A percentile compares a stretch with the other conserved stretches of the same genome.
Conservation (phyloP, 805 yeast species). For the Myxozyma neotropica region DNA sequence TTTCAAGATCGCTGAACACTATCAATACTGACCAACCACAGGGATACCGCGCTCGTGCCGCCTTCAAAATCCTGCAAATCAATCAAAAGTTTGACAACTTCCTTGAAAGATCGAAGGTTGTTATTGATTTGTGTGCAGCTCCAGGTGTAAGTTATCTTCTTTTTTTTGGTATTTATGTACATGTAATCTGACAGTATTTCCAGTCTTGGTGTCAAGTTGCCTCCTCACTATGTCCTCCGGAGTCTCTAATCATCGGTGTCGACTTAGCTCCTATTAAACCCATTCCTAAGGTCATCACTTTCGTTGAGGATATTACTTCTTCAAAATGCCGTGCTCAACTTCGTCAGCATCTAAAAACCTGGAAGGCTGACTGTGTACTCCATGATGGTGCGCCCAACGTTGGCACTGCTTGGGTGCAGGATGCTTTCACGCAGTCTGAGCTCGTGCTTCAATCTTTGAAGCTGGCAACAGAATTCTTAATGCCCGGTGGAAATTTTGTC, state of each 20-base stretch:
- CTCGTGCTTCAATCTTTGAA: constrained; percentile 90
- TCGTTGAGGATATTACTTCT: constrained; percentile 96
- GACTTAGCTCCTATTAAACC: constrained; percentile 97
- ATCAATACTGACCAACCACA: constrained; percentile 19
- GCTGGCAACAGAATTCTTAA: constrained; percentile 89
- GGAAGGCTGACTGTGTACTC: constrained; percentile 92
- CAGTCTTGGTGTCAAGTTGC: constrained; percentile 98
- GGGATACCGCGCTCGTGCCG: constrained; percentile 98
- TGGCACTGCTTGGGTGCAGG: constrained; percentile 99
- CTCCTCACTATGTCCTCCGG: constrained; percentile 85
- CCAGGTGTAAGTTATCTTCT: constrained; percentile 61
- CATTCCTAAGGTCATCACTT: constrained; percentile 91
- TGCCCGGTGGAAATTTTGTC: constrained; percentile 91
- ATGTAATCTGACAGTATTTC: not conserved
- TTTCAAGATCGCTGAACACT: not conserved
- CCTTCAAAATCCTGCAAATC: constrained; percentile 91
- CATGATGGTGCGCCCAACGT: constrained; percentile 99
- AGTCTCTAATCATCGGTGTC: constrained; percentile 95
- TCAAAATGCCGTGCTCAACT: constrained; percentile 95
- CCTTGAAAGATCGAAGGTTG: constrained; percentile 90
- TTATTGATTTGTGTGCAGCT: constrained; percentile 97
- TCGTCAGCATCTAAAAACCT: constrained; percentile 94
- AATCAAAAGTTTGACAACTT: constrained; percentile 97
- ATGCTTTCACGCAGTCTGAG: constrained; percentile 97
- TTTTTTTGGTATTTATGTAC: not conserved